phyloP scores from a whole-genome alignment of 768 basidiomycete species.

The Boletus pseudopeckii region DNA sequence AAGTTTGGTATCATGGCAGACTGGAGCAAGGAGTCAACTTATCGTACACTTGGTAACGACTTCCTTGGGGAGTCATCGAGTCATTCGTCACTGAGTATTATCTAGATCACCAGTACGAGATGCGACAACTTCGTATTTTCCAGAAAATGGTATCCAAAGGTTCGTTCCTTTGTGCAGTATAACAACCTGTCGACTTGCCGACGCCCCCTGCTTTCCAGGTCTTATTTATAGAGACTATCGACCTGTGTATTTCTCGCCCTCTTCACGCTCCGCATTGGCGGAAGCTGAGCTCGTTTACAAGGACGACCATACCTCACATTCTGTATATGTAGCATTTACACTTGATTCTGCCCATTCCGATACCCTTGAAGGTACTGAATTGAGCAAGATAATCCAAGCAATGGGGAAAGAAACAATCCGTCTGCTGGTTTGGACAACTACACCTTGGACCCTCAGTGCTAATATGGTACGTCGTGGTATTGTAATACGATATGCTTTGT shows the following conservation, averaged over 20 bases:
- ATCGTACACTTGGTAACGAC: conserved; percentile 76
- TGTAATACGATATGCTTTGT: neutral
- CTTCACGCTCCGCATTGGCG: conserved; percentile 88
- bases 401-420: conserved; percentile 39
- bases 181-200: neutral
- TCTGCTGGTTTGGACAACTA: conserved; percentile 93
- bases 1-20: conserved; percentile 90
- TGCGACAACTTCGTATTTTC: conserved; percentile 83
- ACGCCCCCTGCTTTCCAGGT: conserved; percentile 38
- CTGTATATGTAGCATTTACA: conserved; percentile 80
- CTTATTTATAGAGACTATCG: conserved; percentile 83
- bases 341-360: conserved; percentile 38
- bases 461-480: conserved; percentile 70
- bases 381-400: conserved; percentile 24
- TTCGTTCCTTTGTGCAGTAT: conserved; percentile 18
- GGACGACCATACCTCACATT: conserved; percentile 84
- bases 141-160: conserved; percentile 86
- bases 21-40: conserved; percentile 70
- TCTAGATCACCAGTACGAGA: conserved; percentile 82
- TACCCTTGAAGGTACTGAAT: conserved; percentile 13
- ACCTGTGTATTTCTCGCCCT: conserved; percentile 94
- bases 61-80: neutral
- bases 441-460: conserved; percentile 93
- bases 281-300: conserved; percentile 92
- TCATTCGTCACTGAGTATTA: neutral